Percentiles rank a stretch among this genome's conserved stretches.
Evolutionary conservation across 352 stramenopile species (phyloP).

Genomic region (Pythium inflatum): DNA sequence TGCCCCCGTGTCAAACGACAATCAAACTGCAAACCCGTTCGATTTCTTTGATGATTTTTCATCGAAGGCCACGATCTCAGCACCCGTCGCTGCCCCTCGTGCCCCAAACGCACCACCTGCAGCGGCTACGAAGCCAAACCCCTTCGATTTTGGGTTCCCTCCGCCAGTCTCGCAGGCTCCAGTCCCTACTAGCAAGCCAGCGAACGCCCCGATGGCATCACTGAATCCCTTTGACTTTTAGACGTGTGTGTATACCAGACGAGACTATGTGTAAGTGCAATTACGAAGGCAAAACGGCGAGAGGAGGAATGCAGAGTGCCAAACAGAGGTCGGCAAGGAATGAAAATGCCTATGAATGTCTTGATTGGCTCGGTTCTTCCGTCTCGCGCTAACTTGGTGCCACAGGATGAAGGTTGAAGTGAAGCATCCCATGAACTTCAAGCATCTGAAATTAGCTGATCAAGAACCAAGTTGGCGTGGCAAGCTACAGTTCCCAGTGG

Average conservation of each 20-base stretch:
- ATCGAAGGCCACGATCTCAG: constrained; percentile 30
- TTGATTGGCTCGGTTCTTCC: too few species aligned
- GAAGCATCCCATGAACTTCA: too few species aligned
- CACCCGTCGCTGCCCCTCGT: not conserved
- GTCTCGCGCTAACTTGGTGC: too few species aligned
- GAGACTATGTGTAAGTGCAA: constrained; percentile 14
- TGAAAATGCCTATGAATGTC: too few species aligned
- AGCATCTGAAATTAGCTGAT: too few species aligned
- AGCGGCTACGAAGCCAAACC: constrained; percentile 17
- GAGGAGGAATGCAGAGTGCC: not conserved
- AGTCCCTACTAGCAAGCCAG: constrained; percentile 16
- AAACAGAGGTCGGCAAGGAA: too few species aligned
- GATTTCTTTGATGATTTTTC: constrained; percentile 39
- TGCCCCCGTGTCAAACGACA: not conserved
- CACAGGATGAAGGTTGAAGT: too few species aligned
- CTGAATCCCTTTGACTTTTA: constrained; percentile 45
- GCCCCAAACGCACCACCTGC: not conserved
- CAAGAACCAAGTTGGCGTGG: too few species aligned
- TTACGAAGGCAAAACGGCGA: not conserved
- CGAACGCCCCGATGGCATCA: constrained; percentile 23
- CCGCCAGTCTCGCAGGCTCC: constrained; percentile 14
- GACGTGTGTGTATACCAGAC: constrained; percentile 21
- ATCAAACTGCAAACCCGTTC: constrained; percentile 33
- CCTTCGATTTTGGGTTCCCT: constrained; percentile 32
- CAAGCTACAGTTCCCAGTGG: too few species aligned